phyloP scores from a whole-genome alignment of 2,329 filamentous ascomycete species.

The Colletotrichum liaoningense region DNA sequence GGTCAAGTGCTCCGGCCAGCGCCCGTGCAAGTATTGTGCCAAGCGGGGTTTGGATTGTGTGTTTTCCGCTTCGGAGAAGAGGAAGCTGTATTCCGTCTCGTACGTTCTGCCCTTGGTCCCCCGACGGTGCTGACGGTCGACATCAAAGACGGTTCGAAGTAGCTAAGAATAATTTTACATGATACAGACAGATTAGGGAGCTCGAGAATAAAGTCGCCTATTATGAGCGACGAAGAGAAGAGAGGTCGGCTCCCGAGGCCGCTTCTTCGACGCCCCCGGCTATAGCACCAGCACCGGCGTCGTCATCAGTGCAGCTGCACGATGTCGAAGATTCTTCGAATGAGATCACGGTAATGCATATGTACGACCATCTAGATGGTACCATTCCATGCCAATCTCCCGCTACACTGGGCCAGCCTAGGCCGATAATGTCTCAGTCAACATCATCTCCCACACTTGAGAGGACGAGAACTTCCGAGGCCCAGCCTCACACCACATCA shows the following conservation, averaged over 20 bases:
- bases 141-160: not conserved
- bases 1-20: conserved; percentile 29
- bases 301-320: not conserved
- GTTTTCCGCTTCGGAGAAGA: conserved; percentile 19
- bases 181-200: conserved; percentile 4
- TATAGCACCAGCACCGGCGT: no score
- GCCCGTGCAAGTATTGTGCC: conserved; percentile 28
- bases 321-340: not conserved
- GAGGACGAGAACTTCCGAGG: not conserved
- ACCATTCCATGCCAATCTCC: not conserved
- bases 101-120: not conserved
- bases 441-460: not conserved
- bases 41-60: conserved; percentile 17
- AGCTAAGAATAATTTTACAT: not conserved
- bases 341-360: not conserved
- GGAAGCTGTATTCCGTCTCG: conserved; percentile 28
- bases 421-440: not conserved
- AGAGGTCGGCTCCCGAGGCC: not conserved
- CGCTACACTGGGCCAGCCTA: not conserved
- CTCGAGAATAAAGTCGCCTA: conserved; percentile 10
- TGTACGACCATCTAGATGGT: not conserved
- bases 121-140: not conserved
- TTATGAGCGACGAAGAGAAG: conserved; percentile 11
- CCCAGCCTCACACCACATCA: not conserved
- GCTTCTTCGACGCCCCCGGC: not conserved